Base-by-base conservation (phyloP, 2,329 filamentous ascomycete genomes). In the Sporothrix protearum region DNA sequence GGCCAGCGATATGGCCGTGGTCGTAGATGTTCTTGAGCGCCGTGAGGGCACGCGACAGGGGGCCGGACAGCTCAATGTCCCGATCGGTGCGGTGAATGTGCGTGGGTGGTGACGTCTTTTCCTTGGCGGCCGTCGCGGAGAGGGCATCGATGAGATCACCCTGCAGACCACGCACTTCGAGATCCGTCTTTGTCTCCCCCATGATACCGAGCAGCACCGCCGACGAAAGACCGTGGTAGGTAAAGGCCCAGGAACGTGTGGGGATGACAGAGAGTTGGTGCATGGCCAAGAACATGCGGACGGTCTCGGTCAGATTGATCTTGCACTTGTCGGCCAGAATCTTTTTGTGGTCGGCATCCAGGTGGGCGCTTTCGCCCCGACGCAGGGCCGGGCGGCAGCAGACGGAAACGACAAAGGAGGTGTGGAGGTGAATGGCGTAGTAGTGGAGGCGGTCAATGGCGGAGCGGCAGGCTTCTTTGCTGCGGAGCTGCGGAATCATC, bases 231-330 rank as follows among this genome's bases (percentile, higher is more conserved):
- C 88, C 88, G 75, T 91, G 88, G 72, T 90, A 90, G 0, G 88
- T 91, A 73, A 90, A 90, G 0, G 88, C 88, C 88, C 88, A 91
- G 71, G 87, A 90, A 33, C 88, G 82, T 0, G 88, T 91, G 0
- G 88, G 88, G 63, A 90, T 90, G 9, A 89, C 86, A 1, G 88
- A 90, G 39, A 91, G 80, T 74, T 89, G 88, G 77, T 91, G 88
- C 88, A 91, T 91, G 19, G 88, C 87, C 28, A 91, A 81, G 76
- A 90, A 91, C 88, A 90, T 91, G 53, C 87, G 85, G 12, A 91
- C 88, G 14, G 88, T 90, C 77, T 90, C 88, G 6, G 87, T 87
- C 33, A 91, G 80, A 76, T 89, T 90, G 19, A 82, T 79, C 77
- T 89, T 89, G 81, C 88, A 91, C 71, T 85, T 84, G 36, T 86